These are phyloP conservation scores for Domatiomyces catenatus DNA, from an alignment of 2,329 filamentous ascomycete genomes.

Conservation along the genomic window DNA sequence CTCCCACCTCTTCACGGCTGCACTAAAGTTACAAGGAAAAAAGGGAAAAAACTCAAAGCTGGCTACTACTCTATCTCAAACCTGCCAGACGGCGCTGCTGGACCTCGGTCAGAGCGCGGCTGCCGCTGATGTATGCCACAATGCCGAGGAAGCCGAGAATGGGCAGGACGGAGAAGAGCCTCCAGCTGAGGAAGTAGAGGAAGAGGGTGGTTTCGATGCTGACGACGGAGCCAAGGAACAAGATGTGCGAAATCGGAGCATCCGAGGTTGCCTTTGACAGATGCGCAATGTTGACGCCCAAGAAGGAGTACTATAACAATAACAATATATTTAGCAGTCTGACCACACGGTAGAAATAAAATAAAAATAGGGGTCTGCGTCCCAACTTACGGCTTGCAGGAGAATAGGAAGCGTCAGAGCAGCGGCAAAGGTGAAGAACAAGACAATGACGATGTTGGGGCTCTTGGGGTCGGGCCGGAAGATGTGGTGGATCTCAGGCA, in stretches of 20 bases:
- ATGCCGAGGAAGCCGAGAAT: slow-evolving; percentile 51
- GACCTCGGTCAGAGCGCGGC: slow-evolving; percentile 80
- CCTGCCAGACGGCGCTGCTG: slow-evolving; percentile 74
- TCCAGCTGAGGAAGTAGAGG: slow-evolving; percentile 86
- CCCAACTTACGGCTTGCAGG: slow-evolving; percentile 47
- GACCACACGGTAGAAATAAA: too few relatives aligned
- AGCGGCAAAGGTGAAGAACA: slow-evolving; percentile 62
- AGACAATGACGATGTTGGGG: slow-evolving; percentile 63
- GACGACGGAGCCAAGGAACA: slow-evolving; percentile 78
- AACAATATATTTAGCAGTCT: slow-evolving; percentile 15
- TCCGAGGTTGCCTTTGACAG: slow-evolving; percentile 56
- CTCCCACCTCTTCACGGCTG: too few relatives aligned
- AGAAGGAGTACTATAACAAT: slow-evolving; percentile 30
- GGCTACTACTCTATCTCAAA: slow-evolving; percentile 28
- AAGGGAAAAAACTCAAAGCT: too few relatives aligned
- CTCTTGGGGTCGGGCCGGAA: slow-evolving; percentile 69
- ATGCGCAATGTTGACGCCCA: slow-evolving; percentile 68
- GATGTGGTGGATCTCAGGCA: slow-evolving; percentile 74
- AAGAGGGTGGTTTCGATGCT: slow-evolving; percentile 86
- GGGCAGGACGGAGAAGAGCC: slow-evolving; percentile 75
- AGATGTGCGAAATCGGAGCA: slow-evolving; percentile 63
- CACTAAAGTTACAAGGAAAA: too few relatives aligned
- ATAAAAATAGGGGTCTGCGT: too few relatives aligned
- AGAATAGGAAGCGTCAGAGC: slow-evolving; percentile 59
- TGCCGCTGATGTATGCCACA: slow-evolving; percentile 71